phyloP scores from a whole-genome alignment of 257 asterid species.

The Striga asiatica region DNA sequence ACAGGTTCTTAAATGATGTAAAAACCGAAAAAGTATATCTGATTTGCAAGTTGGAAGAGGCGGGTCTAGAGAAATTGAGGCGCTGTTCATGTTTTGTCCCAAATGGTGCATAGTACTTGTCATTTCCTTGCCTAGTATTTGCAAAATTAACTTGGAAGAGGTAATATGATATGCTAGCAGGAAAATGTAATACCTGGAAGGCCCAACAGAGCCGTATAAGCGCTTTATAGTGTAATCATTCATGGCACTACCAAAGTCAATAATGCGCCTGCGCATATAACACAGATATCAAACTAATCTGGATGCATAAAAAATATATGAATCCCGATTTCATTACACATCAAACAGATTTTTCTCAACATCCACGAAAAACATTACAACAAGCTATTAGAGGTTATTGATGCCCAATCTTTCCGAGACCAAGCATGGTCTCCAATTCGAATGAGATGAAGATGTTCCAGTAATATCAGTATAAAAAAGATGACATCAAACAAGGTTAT shows the following conservation, averaged over 20 bases:
- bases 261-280: conserved; percentile 66
- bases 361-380: neutral
- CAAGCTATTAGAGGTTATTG: neutral
- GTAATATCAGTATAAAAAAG: neutral
- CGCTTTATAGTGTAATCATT: conserved; percentile 84
- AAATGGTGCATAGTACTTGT: neutral
- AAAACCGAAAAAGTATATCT: too few relatives aligned
- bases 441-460: neutral
- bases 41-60: neutral
- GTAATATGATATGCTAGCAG: conserved; percentile 10
- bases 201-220: conserved; percentile 80
- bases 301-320: neutral
- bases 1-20: too few relatives aligned
- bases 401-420: neutral
- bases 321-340: conserved; percentile 7
- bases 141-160: neutral
- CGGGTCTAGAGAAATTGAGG: neutral
- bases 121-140: conserved; percentile 3
- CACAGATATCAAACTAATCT: conserved; percentile 2
- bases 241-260: conserved; percentile 95
- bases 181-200: conserved; percentile 69
- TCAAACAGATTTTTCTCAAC: neutral
- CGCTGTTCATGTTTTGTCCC: conserved; percentile 1
- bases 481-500: neutral
- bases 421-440: neutral